Evolutionary conservation across 192 early-diverging fungal species (phyloP).

Genomic region (Coemansia sp.): DNA sequence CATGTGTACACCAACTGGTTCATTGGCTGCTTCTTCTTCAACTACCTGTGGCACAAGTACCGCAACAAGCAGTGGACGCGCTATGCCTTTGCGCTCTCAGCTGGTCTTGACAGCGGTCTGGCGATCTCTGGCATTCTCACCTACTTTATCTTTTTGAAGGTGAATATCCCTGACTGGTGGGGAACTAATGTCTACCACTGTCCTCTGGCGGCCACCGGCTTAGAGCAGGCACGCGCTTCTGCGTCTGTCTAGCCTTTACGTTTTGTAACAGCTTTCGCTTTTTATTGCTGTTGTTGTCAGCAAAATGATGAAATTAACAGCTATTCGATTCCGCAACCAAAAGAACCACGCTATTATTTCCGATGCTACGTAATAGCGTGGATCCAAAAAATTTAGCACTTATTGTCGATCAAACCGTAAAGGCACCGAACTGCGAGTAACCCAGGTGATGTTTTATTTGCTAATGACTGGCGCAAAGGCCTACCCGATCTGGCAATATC

Average conservation of each 20-base stretch:
- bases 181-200: conserved; percentile 38
- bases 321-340: too few species aligned
- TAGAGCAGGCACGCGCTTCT: background rate
- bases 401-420: background rate
- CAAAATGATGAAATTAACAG: too few species aligned
- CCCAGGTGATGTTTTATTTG: background rate
- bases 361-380: too few species aligned
- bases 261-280: background rate
- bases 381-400: background rate
- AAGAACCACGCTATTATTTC: too few species aligned
- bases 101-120: conserved; percentile 58
- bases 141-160: conserved; percentile 45
- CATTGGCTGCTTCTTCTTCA: conserved; percentile 67
- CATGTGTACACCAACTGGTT: conserved; percentile 54
- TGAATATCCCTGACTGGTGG: conserved; percentile 51
- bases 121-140: conserved; percentile 53
- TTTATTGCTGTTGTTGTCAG: background rate
- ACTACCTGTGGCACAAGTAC: conserved; percentile 67
- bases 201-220: conserved; percentile 31
- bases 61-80: conserved; percentile 62
- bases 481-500: background rate
- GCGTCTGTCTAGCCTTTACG: background rate
- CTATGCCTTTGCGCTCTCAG: conserved; percentile 61
- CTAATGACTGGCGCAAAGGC: background rate
- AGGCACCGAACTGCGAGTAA: background rate